A percentile compares a stretch with the other conserved stretches of the same genome.
Evolutionary conservation across 495 filamentous ascomycete species (phyloP).

Genomic region (Lichenothelia convexa): DNA sequence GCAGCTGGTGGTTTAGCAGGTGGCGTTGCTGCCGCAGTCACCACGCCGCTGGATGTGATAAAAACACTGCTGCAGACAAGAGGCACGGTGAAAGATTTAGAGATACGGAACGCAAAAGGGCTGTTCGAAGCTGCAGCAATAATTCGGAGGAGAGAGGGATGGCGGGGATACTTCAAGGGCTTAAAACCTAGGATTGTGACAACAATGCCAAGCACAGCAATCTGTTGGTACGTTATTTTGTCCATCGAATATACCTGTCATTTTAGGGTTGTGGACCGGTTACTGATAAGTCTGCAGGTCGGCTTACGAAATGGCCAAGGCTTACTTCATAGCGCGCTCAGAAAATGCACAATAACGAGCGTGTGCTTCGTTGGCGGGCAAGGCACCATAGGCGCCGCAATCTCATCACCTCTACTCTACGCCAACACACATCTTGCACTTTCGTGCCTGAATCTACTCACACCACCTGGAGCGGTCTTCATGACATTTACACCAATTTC

Average conservation of each 20-base stretch:
- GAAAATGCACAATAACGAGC: no score
- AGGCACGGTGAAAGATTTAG: conserved; percentile 59
- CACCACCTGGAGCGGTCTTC: no score
- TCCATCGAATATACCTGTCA: conserved; percentile 8
- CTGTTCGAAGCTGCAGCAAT: conserved; percentile 66
- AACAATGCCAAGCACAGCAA: conserved; percentile 95
- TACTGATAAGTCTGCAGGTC: conserved; percentile 29
- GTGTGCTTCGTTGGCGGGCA: no score
- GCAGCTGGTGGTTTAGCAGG: conserved; percentile 81
- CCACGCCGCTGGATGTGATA: conserved; percentile 91
- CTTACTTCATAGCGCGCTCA: conserved; percentile 43
- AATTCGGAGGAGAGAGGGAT: conserved; percentile 68
- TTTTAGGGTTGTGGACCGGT: background rate
- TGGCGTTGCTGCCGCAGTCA: conserved; percentile 80
- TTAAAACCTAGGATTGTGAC: conserved; percentile 82
- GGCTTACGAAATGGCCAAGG: conserved; percentile 65
- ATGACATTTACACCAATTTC: no score
- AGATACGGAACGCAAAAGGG: conserved; percentile 71
- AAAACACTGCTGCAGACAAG: conserved; percentile 93
- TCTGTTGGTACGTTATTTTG: conserved; percentile 65
- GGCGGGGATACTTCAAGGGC: conserved; percentile 78
- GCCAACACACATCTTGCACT: no score
- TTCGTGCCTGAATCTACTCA: no score
- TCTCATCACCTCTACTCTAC: no score
- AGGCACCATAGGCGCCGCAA: no score